phyloP scores from a whole-genome alignment of 352 stramenopile species.

The Phytophthora capsici region DNA sequence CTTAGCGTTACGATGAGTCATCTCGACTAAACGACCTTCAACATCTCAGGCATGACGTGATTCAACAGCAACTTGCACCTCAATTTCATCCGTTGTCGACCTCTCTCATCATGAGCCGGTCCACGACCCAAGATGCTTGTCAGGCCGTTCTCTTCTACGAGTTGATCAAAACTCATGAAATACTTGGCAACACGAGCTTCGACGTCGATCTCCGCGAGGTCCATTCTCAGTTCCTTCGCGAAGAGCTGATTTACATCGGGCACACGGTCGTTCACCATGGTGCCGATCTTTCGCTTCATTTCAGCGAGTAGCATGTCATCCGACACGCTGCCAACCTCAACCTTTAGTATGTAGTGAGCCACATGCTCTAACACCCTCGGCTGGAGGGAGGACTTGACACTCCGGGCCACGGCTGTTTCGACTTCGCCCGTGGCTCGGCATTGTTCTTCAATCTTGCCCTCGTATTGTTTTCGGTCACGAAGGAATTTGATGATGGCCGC shows the following conservation, averaged over 20 bases:
- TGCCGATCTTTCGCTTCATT: constrained; percentile 19
- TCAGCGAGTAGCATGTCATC: constrained; percentile 13
- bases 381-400: not conserved
- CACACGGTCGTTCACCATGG: constrained; percentile 2
- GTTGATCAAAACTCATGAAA: constrained; percentile 21
- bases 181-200: constrained; percentile 22
- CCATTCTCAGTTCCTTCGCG: constrained; percentile 9
- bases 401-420: not conserved
- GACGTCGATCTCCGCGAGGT: constrained; percentile 19
- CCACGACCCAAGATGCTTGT: not conserved
- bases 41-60: constrained; percentile 13
- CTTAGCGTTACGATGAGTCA: constrained; percentile 12
- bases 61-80: constrained; percentile 23
- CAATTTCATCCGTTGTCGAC: constrained; percentile 19
- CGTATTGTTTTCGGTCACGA: not conserved
- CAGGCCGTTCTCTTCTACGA: constrained; percentile 22
- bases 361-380: constrained; percentile 4
- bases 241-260: constrained; percentile 6
- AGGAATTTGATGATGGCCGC: not conserved
- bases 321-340: constrained; percentile 10
- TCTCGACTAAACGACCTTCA: constrained; percentile 7
- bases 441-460: not conserved
- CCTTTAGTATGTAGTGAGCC: constrained; percentile 27
- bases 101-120: too few species aligned
- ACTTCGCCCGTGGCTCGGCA: not conserved